A percentile compares a stretch with the other conserved stretches of the same genome.
These are phyloP conservation scores for Cryptosporidium sp. DNA, from an alignment of 169 alveolate species.

Conservation along the genomic window DNA sequence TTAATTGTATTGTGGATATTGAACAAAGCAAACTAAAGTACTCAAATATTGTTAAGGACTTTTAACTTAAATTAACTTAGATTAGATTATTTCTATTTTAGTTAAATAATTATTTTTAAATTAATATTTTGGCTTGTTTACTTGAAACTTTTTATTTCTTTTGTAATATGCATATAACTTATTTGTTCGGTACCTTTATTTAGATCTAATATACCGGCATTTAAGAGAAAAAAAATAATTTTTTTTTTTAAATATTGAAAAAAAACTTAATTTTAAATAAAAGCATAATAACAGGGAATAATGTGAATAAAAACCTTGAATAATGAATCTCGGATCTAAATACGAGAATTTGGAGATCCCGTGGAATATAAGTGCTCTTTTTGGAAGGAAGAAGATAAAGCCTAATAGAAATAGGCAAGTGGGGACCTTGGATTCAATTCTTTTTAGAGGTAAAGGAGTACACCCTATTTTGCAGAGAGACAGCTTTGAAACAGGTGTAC, in stretches of 20 bases:
- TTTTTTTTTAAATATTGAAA: neutral
- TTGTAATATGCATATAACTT: neutral
- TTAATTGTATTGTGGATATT: conserved; percentile 61
- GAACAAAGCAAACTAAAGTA: conserved; percentile 65
- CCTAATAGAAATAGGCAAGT: neutral
- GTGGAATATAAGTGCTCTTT: neutral
- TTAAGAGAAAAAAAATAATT: neutral
- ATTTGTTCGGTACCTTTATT: conserved; percentile 1
- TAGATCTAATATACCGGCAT: conserved; percentile 13
- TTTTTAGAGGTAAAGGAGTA: neutral
- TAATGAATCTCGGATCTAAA: conserved; percentile 14
- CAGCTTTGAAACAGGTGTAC: neutral
- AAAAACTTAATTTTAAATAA: neutral
- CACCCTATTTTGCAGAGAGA: conserved; percentile 17
- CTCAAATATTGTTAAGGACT: conserved; percentile 26
- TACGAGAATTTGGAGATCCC: conserved; percentile 30
- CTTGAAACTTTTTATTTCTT: neutral
- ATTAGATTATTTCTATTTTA: neutral
- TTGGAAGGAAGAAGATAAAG: conserved; percentile 14
- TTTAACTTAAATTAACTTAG: neutral
- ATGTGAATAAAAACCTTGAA: neutral
- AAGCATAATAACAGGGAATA: neutral
- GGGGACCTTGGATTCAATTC: neutral
- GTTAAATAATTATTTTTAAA: neutral
- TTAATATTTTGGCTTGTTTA: neutral